These are phyloP conservation scores for Thelonectria discophora DNA, from an alignment of 2,329 filamentous ascomycete species.

Conservation along the genomic window DNA sequence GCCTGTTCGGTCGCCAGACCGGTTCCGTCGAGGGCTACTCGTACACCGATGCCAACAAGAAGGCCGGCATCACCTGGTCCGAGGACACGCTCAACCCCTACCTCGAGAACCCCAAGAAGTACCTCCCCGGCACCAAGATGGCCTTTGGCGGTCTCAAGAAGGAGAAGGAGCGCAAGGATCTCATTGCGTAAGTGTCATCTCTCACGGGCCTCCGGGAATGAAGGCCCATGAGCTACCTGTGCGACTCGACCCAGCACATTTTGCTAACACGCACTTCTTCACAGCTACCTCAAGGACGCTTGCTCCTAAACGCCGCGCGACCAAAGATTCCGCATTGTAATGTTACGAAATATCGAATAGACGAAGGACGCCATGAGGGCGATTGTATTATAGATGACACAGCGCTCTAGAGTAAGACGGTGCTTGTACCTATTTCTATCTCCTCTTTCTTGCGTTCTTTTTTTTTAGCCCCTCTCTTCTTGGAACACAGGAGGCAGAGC, in stretches of 20 bases:
- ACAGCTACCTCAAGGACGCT: constrained; percentile 73
- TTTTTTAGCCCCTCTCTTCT: constrained; percentile 24
- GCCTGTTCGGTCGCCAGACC: constrained; percentile 96
- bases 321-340: constrained; percentile 44
- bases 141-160: constrained; percentile 99
- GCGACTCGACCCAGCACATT: neutral
- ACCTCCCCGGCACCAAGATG: constrained; percentile 99
- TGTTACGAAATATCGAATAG: constrained; percentile 50
- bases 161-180: constrained; percentile 98
- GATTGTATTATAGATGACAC: constrained; percentile 53
- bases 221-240: neutral
- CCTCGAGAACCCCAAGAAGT: constrained; percentile 99
- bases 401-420: constrained; percentile 43
- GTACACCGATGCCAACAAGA: constrained; percentile 99
- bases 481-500: neutral
- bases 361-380: constrained; percentile 44
- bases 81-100: constrained; percentile 91
- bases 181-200: constrained; percentile 82
- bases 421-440: constrained; percentile 48
- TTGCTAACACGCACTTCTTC: constrained; percentile 37
- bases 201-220: constrained; percentile 1
- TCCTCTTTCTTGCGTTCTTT: constrained; percentile 46
- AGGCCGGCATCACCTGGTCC: constrained; percentile 90
- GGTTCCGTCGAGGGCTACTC: constrained; percentile 91
- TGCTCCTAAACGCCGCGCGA: constrained; percentile 66